A percentile compares a stretch with the other conserved stretches of the same genome.
Evolutionary conservation across 257 asterid species (phyloP).

Genomic region (Solanum bulbocastanum): DNA sequence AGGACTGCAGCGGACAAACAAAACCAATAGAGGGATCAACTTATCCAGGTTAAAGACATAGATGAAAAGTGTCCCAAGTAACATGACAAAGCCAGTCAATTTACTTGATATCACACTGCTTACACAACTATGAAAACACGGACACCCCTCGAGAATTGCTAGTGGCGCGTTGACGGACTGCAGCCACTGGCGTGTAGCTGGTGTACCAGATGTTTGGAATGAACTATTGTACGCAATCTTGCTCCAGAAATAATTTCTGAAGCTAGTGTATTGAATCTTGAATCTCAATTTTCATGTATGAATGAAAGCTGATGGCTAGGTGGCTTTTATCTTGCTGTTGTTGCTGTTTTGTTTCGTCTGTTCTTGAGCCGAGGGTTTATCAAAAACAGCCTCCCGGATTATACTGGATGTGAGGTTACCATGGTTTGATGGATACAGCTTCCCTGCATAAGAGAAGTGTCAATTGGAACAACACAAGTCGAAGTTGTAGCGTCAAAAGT

Average conservation of each 20-base stretch:
- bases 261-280: background rate
- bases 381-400: background rate
- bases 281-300: background rate
- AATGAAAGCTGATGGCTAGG: background rate
- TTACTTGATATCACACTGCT: slow-evolving; percentile 48
- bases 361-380: background rate
- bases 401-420: background rate
- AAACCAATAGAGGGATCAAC: slow-evolving; percentile 32
- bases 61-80: slow-evolving; percentile 42
- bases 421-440: background rate
- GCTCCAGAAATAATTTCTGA: background rate
- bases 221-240: slow-evolving; percentile 30
- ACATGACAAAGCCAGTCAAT: slow-evolving; percentile 33
- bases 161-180: slow-evolving; percentile 31
- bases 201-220: slow-evolving; percentile 34
- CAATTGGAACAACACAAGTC: background rate
- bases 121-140: slow-evolving; percentile 34
- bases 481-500: background rate
- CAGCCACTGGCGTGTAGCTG: background rate
- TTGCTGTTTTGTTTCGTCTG: background rate
- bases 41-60: slow-evolving; percentile 43
- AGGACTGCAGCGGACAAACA: slow-evolving; percentile 37
- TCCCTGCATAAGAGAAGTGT: background rate
- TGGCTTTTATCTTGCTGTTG: background rate
- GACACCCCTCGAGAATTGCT: slow-evolving; percentile 55